These are phyloP conservation scores for Xylariaceae sp. DNA, from an alignment of 2,329 filamentous ascomycete genomes.

Conservation along the genomic window DNA sequence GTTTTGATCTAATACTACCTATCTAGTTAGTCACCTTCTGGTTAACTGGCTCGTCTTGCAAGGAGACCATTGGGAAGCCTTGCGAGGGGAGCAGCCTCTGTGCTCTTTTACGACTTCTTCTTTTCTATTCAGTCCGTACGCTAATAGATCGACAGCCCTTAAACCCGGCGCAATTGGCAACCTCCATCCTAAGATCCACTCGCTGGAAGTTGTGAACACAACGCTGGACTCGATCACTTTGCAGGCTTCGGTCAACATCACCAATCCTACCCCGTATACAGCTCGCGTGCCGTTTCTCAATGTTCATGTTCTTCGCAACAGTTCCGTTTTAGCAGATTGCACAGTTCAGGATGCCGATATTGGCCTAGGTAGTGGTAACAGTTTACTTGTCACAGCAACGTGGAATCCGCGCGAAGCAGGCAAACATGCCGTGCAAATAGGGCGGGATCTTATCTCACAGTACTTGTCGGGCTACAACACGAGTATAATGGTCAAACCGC, in stretches of 20 bases:
- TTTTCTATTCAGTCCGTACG: conserved; percentile 8
- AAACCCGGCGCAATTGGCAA: conserved; percentile 46
- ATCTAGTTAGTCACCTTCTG: conserved; percentile 35
- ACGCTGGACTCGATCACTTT: conserved; percentile 65
- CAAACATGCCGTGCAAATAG: conserved; percentile 53
- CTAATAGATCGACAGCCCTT: conserved; percentile 49
- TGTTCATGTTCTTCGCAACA: conserved; percentile 69
- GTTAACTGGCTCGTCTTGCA: conserved; percentile 19
- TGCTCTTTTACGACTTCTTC: conserved; percentile 17
- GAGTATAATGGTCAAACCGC: conserved; percentile 66
- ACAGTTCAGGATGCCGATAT: conserved; percentile 60
- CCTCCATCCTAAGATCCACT: conserved; percentile 59
- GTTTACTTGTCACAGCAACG: conserved; percentile 59
- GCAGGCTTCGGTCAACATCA: conserved; percentile 70
- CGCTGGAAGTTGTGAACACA: conserved; percentile 68
- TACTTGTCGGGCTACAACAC: conserved; percentile 88
- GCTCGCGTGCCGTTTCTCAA: conserved; percentile 76
- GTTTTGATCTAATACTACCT: conserved; percentile 39
- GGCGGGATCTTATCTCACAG: conserved; percentile 70
- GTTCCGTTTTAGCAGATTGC: conserved; percentile 68
- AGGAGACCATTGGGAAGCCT: conserved; percentile 15
- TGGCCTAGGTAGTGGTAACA: conserved; percentile 63
- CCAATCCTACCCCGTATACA: conserved; percentile 84
- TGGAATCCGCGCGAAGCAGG: conserved; percentile 73
- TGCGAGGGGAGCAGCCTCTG: conserved; percentile 19